Evolutionary conservation across 257 asterid genomes (phyloP), one percentile per base, ranked within the genome.

Genomic region (Solanum clarkiae): DNA sequence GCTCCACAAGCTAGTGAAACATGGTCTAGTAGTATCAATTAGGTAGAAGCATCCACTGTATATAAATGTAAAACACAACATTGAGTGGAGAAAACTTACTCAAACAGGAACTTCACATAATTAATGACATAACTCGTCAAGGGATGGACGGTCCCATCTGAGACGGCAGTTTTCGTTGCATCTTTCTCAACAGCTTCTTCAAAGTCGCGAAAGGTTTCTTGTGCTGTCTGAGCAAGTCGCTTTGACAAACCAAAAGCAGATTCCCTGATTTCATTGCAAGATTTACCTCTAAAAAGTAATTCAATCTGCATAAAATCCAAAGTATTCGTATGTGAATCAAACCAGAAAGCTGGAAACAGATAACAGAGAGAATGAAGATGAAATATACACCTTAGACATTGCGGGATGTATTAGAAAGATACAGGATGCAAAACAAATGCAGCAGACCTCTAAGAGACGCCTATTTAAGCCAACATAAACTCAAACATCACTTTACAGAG

Each of bases 111-210:
- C 86, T 97, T 97, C 89, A 97, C 99, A 82, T 97, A 97, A 92
- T 95, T 95, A 86, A 97, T 97, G 88, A 97, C 99, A 88, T 95
- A 97, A 93, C 99, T 97, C 77, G 99, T 97, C 92, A 97, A 88
- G 63, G 99, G 98, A 90, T 95, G 98, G 82, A 97, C 99, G 79
- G 98, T 95, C 87, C 99, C 99, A 92, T 97, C 99, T 84, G 97
- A 91, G 60, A 97, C 98, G 12, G 98, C 96, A 89, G 98, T 95
- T 95, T 95, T 97, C 51, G 99, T 97, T 24, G 99, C 98, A 92
- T 97, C 99, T 88, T 97, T 97, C 87, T 95, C 99, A 84, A 95
- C 98, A 87, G 99, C 99, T 91, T 95, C 98, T 94, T 97, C 98
- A 82, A 97, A 97, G 89, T 97, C 98, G 56, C 97, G 97, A 86